Evolutionary conservation across 2,329 filamentous ascomycete genomes (phyloP).

Genomic region (Ophiostoma sp.): DNA sequence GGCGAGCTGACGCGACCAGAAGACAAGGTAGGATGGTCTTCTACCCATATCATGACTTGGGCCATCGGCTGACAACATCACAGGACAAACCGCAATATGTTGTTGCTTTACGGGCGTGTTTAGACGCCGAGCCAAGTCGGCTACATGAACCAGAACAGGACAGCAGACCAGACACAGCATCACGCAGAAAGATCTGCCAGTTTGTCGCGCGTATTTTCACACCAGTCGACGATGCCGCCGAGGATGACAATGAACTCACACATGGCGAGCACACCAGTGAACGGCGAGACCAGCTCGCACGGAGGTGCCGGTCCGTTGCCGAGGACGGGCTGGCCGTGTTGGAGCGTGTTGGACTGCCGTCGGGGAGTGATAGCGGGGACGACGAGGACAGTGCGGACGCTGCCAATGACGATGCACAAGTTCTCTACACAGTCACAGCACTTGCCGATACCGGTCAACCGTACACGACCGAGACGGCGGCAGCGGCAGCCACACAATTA

Average conservation of each 20-base stretch:
- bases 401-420: slow-evolving; percentile 28
- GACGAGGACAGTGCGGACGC: neutral
- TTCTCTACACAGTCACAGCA: slow-evolving; percentile 39
- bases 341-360: neutral
- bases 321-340: slow-evolving; percentile 30
- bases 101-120: slow-evolving; percentile 17
- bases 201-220: slow-evolving; percentile 26
- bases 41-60: neutral
- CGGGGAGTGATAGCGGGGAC: neutral
- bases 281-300: slow-evolving; percentile 3
- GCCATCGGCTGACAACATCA: neutral
- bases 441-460: slow-evolving; percentile 35
- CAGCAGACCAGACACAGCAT: neutral
- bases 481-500: slow-evolving; percentile 37
- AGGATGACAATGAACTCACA: neutral
- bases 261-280: slow-evolving; percentile 16
- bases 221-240: slow-evolving; percentile 20
- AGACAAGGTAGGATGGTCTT: neutral
- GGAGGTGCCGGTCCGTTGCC: slow-evolving; percentile 25
- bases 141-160: neutral
- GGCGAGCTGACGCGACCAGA: slow-evolving; percentile 18
- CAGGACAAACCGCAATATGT: slow-evolving; percentile 22
- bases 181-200: slow-evolving; percentile 19
- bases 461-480: slow-evolving; percentile 37
- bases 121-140: slow-evolving; percentile 19